Evolutionary conservation across 345 rosid species (phyloP).

Genomic region (Hibiscus tridactylites): DNA sequence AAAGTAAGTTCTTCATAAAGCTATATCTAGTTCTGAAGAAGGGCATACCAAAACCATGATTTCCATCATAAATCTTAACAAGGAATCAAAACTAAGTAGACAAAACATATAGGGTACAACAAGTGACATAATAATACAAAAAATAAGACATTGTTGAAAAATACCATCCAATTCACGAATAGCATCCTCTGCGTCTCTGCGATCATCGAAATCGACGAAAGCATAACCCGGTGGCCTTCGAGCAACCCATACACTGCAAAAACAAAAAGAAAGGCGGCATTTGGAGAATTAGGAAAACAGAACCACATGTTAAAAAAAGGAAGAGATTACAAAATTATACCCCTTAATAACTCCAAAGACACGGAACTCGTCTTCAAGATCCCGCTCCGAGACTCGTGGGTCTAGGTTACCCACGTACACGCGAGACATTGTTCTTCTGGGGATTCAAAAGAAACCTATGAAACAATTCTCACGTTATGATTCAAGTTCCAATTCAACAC

Average conservation of each 20-base stretch:
- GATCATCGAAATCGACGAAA: slow-evolving; percentile 71
- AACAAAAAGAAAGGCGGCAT: neutral
- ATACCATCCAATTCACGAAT: slow-evolving; percentile 72
- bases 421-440: slow-evolving; percentile 41
- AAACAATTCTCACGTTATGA: neutral
- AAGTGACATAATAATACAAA: neutral
- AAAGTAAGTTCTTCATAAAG: neutral
- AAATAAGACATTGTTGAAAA: neutral
- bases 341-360: slow-evolving; percentile 54
- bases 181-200: slow-evolving; percentile 75
- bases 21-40: neutral
- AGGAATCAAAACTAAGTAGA: neutral
- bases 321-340: slow-evolving; percentile 18
- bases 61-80: neutral
- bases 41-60: neutral
- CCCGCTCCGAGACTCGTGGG: slow-evolving; percentile 62
- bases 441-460: slow-evolving; percentile 14
- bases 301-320: neutral
- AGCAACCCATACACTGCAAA: slow-evolving; percentile 84
- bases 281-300: neutral
- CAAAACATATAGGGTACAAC: neutral
- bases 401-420: slow-evolving; percentile 78
- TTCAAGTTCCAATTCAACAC: neutral
- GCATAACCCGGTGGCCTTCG: slow-evolving; percentile 90
- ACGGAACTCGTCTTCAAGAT: slow-evolving; percentile 72